Percentiles rank a stretch among this genome's conserved stretches.
phyloP scores from a whole-genome alignment of 805 yeast genomes.

The Schizosaccharomyces japonicus region DNA sequence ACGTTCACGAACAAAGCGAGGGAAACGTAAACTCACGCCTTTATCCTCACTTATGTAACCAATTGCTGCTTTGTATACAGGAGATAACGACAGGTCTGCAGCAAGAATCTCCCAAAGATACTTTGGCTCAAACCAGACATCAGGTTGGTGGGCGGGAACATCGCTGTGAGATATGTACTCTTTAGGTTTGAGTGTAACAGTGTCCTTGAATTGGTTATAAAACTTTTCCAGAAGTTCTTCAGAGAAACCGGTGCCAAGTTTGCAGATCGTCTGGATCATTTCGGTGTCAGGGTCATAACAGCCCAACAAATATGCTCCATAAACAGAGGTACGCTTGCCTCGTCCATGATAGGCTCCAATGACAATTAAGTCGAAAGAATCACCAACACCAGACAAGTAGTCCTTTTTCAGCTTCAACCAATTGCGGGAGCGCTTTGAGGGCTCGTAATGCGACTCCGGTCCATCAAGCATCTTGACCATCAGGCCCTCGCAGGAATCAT shows the following conservation, averaged over 20 bases:
- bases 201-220: slow-evolving; percentile 36
- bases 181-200: slow-evolving; percentile 41
- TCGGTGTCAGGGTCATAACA: slow-evolving; percentile 78
- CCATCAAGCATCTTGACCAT: slow-evolving; percentile 85
- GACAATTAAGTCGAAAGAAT: slow-evolving; percentile 77
- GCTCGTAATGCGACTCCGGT: slow-evolving; percentile 63
- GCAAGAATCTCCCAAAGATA: slow-evolving; percentile 66
- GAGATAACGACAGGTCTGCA: slow-evolving; percentile 75
- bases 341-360: slow-evolving; percentile 83
- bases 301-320: slow-evolving; percentile 83
- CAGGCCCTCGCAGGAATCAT: slow-evolving; percentile 79
- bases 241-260: slow-evolving; percentile 89
- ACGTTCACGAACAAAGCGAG: slow-evolving; percentile 59
- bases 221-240: slow-evolving; percentile 53
- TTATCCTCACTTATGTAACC: slow-evolving; percentile 33
- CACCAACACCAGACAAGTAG: slow-evolving; percentile 85
- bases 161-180: slow-evolving; percentile 43
- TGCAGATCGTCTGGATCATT: slow-evolving; percentile 84
- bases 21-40: slow-evolving; percentile 73
- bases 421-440: slow-evolving; percentile 79
- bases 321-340: slow-evolving; percentile 84
- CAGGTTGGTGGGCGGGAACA: slow-evolving; percentile 46
- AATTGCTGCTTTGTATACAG: slow-evolving; percentile 68
- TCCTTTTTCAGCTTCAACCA: slow-evolving; percentile 92
- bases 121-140: slow-evolving; percentile 85